phyloP scores from a whole-genome alignment of 768 basidiomycete species.

The Leccinum rimulosum region DNA sequence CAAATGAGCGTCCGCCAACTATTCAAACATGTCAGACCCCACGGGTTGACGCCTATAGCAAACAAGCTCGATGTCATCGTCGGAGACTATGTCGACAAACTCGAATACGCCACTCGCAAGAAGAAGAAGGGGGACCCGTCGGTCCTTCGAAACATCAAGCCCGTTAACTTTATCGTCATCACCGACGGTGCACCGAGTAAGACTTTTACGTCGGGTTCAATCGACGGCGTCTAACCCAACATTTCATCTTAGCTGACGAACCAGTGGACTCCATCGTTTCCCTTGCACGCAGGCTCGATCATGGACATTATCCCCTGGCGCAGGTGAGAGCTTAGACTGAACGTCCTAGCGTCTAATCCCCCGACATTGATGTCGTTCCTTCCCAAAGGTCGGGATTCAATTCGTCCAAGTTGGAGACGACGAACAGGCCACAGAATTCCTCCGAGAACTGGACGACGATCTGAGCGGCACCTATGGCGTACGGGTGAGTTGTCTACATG shows the following conservation, averaged over 20 bases:
- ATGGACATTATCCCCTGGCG: slow-evolving; percentile 45
- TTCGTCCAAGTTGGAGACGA: slow-evolving; percentile 69
- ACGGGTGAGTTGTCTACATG: slow-evolving; percentile 35
- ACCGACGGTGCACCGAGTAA: slow-evolving; percentile 64
- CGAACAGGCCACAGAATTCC: slow-evolving; percentile 39
- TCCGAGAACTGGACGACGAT: slow-evolving; percentile 57
- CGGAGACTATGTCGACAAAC: slow-evolving; percentile 34
- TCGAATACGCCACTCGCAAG: slow-evolving; percentile 31
- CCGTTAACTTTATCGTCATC: slow-evolving; percentile 56
- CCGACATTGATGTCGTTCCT: background rate
- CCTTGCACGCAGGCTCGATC: slow-evolving; percentile 50
- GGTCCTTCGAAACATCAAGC: slow-evolving; percentile 42
- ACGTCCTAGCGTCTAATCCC: background rate
- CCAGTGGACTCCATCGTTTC: slow-evolving; percentile 47
- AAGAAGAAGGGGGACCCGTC: slow-evolving; percentile 21
- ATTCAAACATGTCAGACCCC: slow-evolving; percentile 44
- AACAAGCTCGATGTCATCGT: slow-evolving; percentile 40
- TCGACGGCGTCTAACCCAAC: background rate
- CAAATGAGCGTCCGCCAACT: slow-evolving; percentile 36
- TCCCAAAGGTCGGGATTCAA: slow-evolving; percentile 57
- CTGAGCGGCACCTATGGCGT: slow-evolving; percentile 41
- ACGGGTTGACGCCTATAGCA: slow-evolving; percentile 46
- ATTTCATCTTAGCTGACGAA: slow-evolving; percentile 43
- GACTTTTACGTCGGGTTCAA: slow-evolving; percentile 14
- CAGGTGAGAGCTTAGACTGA: slow-evolving; percentile 38